Evolutionary conservation across 768 basidiomycete species (phyloP).

Genomic region (Amanita rubescens): DNA sequence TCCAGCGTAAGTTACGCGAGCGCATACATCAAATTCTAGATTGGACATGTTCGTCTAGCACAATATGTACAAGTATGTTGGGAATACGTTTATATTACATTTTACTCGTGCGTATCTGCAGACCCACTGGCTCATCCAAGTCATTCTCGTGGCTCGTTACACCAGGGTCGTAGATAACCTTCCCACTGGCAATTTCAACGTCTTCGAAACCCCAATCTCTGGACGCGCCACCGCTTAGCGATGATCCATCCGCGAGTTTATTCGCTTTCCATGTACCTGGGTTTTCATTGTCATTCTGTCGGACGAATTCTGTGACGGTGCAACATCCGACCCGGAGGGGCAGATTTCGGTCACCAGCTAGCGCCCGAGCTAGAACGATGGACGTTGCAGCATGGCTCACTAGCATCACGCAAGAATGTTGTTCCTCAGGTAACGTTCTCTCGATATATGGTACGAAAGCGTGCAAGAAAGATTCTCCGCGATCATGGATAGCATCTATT

Average conservation of each 20-base stretch:
- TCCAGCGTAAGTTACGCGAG: slow-evolving; percentile 98
- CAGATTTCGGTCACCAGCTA: slow-evolving; percentile 45
- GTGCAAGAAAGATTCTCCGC: slow-evolving; percentile 43
- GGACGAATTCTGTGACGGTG: slow-evolving; percentile 51
- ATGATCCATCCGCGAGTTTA: slow-evolving; percentile 46
- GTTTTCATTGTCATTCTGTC: slow-evolving; percentile 18
- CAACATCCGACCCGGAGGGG: slow-evolving; percentile 69
- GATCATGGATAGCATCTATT: slow-evolving; percentile 52
- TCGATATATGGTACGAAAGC: slow-evolving; percentile 47
- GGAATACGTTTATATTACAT: slow-evolving; percentile 19
- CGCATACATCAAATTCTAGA: slow-evolving; percentile 65
- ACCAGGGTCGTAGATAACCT: slow-evolving; percentile 66
- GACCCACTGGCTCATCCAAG: slow-evolving; percentile 48
- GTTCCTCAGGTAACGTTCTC: slow-evolving; percentile 27
- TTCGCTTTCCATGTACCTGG: slow-evolving; percentile 41
- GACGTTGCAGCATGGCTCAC: slow-evolving; percentile 72
- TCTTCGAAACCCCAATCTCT: slow-evolving; percentile 84
- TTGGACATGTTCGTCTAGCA: slow-evolving; percentile 2
- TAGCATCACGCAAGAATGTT: slow-evolving; percentile 49
- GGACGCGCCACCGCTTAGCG: slow-evolving; percentile 49
- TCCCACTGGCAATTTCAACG: slow-evolving; percentile 50
- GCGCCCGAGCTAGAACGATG: slow-evolving; percentile 55
- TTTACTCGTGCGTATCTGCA: slow-evolving; percentile 34
- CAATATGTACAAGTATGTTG: neutral
- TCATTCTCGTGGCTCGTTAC: slow-evolving; percentile 60